Percentiles rank a stretch among this genome's conserved stretches.
Evolutionary conservation across 805 yeast species (phyloP).

Genomic region (Yarrowia porcina): DNA sequence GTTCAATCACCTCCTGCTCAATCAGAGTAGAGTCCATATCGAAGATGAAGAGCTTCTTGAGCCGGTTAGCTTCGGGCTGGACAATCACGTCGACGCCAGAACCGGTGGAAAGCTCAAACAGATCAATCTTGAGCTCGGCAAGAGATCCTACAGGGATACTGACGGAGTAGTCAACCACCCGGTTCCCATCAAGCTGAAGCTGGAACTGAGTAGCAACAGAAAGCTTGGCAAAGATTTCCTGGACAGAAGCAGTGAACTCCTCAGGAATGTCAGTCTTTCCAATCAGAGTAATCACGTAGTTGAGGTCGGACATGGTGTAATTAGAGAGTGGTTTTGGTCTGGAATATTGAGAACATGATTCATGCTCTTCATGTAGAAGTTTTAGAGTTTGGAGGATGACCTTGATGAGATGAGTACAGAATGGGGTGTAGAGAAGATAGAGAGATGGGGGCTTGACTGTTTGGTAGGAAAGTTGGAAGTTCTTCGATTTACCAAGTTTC

Average conservation of each 20-base stretch:
- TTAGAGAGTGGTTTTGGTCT: too few relatives aligned
- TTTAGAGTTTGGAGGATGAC: too few relatives aligned
- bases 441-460: too few relatives aligned
- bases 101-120: slow-evolving; percentile 34
- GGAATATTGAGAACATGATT: too few relatives aligned
- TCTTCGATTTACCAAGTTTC: too few relatives aligned
- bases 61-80: slow-evolving; percentile 41
- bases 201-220: slow-evolving; percentile 15
- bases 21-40: slow-evolving; percentile 98
- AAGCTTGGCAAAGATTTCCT: background rate
- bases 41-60: slow-evolving; percentile 67
- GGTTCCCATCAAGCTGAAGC: slow-evolving; percentile 33
- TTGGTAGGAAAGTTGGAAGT: too few relatives aligned
- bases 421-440: too few relatives aligned
- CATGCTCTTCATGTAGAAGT: background rate
- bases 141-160: slow-evolving; percentile 30
- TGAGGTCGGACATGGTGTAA: background rate
- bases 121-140: slow-evolving; percentile 27
- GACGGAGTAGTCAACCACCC: slow-evolving; percentile 43
- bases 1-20: slow-evolving; percentile 92
- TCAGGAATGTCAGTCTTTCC: slow-evolving; percentile 5
- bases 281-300: slow-evolving; percentile 2
- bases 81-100: slow-evolving; percentile 44
- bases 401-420: too few relatives aligned
- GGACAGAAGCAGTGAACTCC: background rate